Percentiles rank a stretch among this genome's conserved stretches.
phyloP scores from a whole-genome alignment of 495 filamentous ascomycete genomes.

The Penicillium turbatum region DNA sequence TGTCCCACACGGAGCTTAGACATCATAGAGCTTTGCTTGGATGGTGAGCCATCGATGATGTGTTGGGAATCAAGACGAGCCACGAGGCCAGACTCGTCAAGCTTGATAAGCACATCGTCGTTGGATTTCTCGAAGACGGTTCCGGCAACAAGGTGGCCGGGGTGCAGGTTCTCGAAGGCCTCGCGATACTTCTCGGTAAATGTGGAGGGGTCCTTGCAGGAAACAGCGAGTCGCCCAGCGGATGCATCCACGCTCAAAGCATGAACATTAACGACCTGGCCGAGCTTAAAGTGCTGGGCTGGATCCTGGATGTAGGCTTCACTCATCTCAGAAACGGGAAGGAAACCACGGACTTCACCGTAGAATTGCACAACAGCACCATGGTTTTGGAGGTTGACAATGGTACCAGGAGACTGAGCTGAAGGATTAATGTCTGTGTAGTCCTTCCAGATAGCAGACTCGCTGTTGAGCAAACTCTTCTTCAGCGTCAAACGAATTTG shows the following conservation, averaged over 20 bases:
- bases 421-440: slow-evolving; percentile 67
- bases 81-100: slow-evolving; percentile 65
- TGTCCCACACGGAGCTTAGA: slow-evolving; percentile 80
- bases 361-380: slow-evolving; percentile 95
- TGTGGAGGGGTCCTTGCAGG: slow-evolving; percentile 81
- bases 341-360: slow-evolving; percentile 71
- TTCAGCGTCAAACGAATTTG: slow-evolving; percentile 87
- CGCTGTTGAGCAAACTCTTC: slow-evolving; percentile 88
- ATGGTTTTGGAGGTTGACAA: slow-evolving; percentile 68
- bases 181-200: slow-evolving; percentile 71
- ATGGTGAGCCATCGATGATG: slow-evolving; percentile 72
- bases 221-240: slow-evolving; percentile 70
- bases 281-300: slow-evolving; percentile 77
- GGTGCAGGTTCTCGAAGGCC: slow-evolving; percentile 64
- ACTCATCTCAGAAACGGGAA: slow-evolving; percentile 95
- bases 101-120: slow-evolving; percentile 71
- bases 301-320: slow-evolving; percentile 91
- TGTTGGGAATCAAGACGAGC: slow-evolving; percentile 72
- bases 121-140: slow-evolving; percentile 80
- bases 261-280: slow-evolving; percentile 86
- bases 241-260: slow-evolving; percentile 72
- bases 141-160: slow-evolving; percentile 68
- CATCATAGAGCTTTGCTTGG: slow-evolving; percentile 67
- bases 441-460: slow-evolving; percentile 66
- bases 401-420: slow-evolving; percentile 73